Evolutionary conservation across 192 early-diverging fungal genomes (phyloP).

Genomic region (Hyaloraphidium curvatum): DNA sequence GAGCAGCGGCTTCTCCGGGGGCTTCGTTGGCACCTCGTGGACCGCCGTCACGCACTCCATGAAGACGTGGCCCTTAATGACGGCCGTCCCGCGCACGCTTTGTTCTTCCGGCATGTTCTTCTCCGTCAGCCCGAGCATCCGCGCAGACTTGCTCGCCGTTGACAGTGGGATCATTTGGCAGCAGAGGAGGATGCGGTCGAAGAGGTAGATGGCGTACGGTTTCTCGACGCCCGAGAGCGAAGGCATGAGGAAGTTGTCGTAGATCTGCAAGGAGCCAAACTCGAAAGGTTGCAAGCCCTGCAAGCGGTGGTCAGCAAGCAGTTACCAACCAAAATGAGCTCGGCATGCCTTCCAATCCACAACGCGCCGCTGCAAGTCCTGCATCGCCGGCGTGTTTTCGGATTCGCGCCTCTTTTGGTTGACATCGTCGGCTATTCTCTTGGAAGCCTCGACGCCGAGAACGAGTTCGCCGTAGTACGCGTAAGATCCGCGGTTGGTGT

Average conservation of each 20-base stretch:
- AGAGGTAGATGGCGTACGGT: slow-evolving; percentile 73
- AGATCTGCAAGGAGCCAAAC: slow-evolving; percentile 65
- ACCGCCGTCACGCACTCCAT: too few species aligned
- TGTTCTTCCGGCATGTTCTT: too few species aligned
- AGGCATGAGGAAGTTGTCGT: slow-evolving; percentile 71
- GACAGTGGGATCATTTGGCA: too few species aligned
- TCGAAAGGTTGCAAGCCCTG: slow-evolving; percentile 45
- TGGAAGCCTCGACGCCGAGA: slow-evolving; percentile 58
- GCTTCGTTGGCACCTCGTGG: too few species aligned
- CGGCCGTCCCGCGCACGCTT: too few species aligned
- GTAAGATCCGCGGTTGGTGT: slow-evolving; percentile 13
- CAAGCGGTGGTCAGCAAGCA: not conserved
- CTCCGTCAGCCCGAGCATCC: too few species aligned
- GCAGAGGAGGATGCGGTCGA: slow-evolving; percentile 80
- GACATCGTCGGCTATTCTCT: slow-evolving; percentile 66
- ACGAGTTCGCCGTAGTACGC: slow-evolving; percentile 24
- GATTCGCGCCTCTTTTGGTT: slow-evolving; percentile 82
- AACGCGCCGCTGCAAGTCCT: slow-evolving; percentile 61
- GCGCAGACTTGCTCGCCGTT: too few species aligned
- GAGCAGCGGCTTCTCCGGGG: too few species aligned
- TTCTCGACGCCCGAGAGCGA: slow-evolving; percentile 58
- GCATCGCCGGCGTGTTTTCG: slow-evolving; percentile 63
- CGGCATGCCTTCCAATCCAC: slow-evolving; percentile 70
- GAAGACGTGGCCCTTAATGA: too few species aligned
- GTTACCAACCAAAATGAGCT: not conserved